Evolutionary conservation across 2,329 filamentous ascomycete genomes (phyloP).

Genomic region (Knufia fluminis): DNA sequence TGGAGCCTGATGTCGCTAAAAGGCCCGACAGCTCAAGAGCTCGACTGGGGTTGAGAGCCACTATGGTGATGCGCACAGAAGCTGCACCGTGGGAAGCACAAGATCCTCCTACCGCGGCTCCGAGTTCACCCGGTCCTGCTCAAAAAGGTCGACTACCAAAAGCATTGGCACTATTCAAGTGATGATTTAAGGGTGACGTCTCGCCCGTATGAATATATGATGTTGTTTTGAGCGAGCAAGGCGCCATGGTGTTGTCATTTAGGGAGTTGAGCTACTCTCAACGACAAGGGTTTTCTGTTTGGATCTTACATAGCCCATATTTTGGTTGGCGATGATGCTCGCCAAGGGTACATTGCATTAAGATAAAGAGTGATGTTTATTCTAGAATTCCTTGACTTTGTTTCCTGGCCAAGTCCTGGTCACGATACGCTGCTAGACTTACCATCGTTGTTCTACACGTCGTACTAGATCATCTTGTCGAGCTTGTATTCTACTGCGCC

Average conservation of each 20-base stretch:
- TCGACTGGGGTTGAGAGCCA: conserved; percentile 17
- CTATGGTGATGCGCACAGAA: conserved; percentile 13
- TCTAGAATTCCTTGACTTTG: too few species aligned
- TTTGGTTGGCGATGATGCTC: too few species aligned
- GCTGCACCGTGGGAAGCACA: conserved; percentile 16
- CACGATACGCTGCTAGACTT: too few species aligned
- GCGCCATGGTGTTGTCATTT: neutral
- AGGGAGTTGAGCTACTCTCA: too few species aligned
- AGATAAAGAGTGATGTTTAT: too few species aligned
- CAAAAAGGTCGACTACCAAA: conserved; percentile 13
- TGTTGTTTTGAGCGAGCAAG: conserved; percentile 6
- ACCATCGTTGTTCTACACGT: too few species aligned
- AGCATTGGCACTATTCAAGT: conserved; percentile 14
- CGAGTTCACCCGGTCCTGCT: conserved; percentile 1
- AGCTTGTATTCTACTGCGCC: too few species aligned
- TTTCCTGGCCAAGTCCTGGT: too few species aligned
- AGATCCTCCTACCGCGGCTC: conserved; percentile 6
- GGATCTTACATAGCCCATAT: too few species aligned
- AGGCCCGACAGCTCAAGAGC: conserved; percentile 16
- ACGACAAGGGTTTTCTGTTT: too few species aligned
- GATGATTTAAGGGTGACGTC: neutral
- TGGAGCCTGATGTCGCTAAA: conserved; percentile 13
- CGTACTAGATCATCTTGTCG: too few species aligned
- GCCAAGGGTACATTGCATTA: too few species aligned
- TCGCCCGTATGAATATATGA: neutral